Percentiles rank a stretch among this genome's conserved stretches.
Evolutionary conservation across 306 rosid genomes (phyloP).

Genomic region (Prunus armeniaca): DNA sequence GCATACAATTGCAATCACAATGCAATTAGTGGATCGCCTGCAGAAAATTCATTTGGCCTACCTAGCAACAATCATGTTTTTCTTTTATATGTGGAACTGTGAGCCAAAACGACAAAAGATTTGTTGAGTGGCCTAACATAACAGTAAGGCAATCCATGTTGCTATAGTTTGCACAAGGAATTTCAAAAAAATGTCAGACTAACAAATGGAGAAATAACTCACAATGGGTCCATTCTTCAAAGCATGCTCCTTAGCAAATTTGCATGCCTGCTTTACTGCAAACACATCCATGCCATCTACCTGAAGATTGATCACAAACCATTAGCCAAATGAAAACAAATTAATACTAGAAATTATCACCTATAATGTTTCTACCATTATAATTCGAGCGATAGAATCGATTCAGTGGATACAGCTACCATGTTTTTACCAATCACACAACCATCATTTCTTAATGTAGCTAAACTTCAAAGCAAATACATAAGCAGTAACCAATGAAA

Average conservation of each 20-base stretch:
- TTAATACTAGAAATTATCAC: not conserved
- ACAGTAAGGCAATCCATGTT: not conserved
- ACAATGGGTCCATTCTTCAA: slow-evolving; percentile 95
- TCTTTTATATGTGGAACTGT: not conserved
- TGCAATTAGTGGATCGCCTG: not conserved
- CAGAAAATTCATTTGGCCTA: not conserved
- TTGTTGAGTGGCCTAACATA: not conserved
- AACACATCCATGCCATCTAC: slow-evolving; percentile 98
- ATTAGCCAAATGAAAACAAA: not conserved
- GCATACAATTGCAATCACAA: not conserved
- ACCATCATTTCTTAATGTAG: not conserved
- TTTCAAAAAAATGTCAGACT: not conserved
- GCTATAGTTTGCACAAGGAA: not conserved
- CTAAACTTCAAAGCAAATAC: not conserved
- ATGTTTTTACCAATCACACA: not conserved
- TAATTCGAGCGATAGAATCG: not conserved
- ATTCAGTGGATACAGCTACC: not conserved
- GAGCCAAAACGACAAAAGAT: not conserved
- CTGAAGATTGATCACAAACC: slow-evolving; percentile 31
- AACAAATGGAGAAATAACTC: slow-evolving; percentile 42
- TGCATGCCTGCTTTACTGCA: slow-evolving; percentile 96
- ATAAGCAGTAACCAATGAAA: not conserved
- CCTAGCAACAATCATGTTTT: not conserved
- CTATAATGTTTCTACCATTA: not conserved
- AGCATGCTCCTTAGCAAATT: slow-evolving; percentile 88